Base-by-base conservation (phyloP, 2,329 filamentous ascomycete genomes). In the Pezizomycotina sp. region DNA sequence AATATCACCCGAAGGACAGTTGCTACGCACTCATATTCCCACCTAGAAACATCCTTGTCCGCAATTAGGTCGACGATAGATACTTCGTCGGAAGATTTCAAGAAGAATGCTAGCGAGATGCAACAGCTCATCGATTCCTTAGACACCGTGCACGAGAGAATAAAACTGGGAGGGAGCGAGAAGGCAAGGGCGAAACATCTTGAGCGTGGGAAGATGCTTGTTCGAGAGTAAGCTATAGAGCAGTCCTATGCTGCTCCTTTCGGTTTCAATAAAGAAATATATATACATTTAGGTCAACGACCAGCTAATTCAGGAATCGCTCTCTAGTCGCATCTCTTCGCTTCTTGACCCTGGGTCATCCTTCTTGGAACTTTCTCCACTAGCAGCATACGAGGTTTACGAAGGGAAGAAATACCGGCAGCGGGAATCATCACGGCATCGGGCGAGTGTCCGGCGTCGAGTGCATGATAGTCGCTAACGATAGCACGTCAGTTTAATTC, bases 371-470 rank as follows among this genome's bases (percentile, higher is more conserved):
- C 65, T 98, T n/a, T 91, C 81, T 12, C 72, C 83, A n/a, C 64
- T 95, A 51, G 86, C 86, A 0, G 86, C 80, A 10, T 69, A 92
- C 54, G 74, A 79, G 40, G 64, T 93, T 33, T 95, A 95, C 53
- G 70, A 74, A 0, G 81, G 77, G 83, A 86, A 39, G 80, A 92
- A 10, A 77, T 93, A 2, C 81, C 86, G 0, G 77, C 81, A 0
- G 89, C 77, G 16, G 86, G 83, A 5, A 89, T 98, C 48, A 82
- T 98, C 41, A 91, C 89, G 89, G 86, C 1, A 72, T 95, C 34
- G 86, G 86, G 3, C 77, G 78, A 2, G 79, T 98, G 16, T 78
- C 89, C 55, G 86, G 86, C 9, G 82, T 92, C 16, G 77, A 74
- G 25, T 95, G 86, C 57, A 77, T 93, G 62, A 79, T 95, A 50